Evolutionary conservation across 2,329 filamentous ascomycete genomes (phyloP).

Genomic region (Pseudocercospora macadamiae): DNA sequence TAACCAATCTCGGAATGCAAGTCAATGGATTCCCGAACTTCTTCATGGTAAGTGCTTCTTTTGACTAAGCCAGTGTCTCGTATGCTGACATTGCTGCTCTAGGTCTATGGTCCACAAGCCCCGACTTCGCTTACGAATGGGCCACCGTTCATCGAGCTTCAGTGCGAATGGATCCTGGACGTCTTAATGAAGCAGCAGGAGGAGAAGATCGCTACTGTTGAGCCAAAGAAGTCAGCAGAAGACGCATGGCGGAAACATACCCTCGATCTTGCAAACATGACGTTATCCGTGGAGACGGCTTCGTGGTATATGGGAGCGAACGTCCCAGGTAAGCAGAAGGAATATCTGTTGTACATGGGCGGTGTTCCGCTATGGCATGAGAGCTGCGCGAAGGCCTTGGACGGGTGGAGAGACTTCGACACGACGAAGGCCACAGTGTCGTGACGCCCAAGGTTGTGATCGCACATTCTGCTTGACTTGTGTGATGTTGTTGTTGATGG

Average conservation of each 20-base stretch:
- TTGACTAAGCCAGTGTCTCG: no score
- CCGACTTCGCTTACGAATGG: constrained; percentile 52
- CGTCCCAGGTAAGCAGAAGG: constrained; percentile 47
- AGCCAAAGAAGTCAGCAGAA: constrained; percentile 45
- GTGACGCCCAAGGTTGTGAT: neutral
- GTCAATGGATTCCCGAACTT: constrained; percentile 41
- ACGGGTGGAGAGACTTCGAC: constrained; percentile 18
- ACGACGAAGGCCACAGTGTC: neutral
- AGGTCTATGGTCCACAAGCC: constrained; percentile 14
- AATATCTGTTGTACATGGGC: constrained; percentile 39
- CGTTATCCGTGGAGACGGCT: constrained; percentile 27
- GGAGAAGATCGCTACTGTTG: constrained; percentile 44
- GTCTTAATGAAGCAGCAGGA: constrained; percentile 45
- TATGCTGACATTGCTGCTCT: neutral
- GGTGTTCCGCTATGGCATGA: constrained; percentile 20
- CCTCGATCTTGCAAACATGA: constrained; percentile 25
- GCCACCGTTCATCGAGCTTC: constrained; percentile 48
- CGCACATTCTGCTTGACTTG: neutral
- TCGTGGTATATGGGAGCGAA: constrained; percentile 45
- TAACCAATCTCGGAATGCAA: constrained; percentile 44
- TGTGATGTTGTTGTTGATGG: neutral
- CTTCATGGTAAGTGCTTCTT: constrained; percentile 36
- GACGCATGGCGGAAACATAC: constrained; percentile 41
- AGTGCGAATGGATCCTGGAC: constrained; percentile 51
- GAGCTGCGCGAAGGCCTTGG: constrained; percentile 7